A percentile compares a stretch with the other conserved stretches of the same genome.
These are phyloP conservation scores for Naganishia cerealis DNA, from an alignment of 1,284 basidiomycete species.

Conservation along the genomic window DNA sequence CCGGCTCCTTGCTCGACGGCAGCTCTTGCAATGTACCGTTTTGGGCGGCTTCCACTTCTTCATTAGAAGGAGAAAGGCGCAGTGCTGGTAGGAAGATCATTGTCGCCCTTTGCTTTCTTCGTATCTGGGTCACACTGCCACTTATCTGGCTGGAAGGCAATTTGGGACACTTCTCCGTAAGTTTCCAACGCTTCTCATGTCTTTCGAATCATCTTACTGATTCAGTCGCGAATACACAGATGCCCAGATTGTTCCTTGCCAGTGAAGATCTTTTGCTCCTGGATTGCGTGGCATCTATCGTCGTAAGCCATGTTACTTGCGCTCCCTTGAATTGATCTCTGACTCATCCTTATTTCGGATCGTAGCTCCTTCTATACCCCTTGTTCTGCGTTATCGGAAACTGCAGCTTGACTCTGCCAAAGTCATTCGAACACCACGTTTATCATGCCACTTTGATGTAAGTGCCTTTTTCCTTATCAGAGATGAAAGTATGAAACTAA, in stretches of 20 bases:
- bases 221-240: not conserved
- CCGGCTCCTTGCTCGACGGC: constrained; percentile 30
- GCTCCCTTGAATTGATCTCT: not conserved
- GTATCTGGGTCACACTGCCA: constrained; percentile 21
- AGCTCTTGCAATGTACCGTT: constrained; percentile 4
- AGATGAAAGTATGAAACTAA: not conserved
- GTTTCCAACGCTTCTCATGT: not conserved
- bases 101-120: constrained; percentile 14
- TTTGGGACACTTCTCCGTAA: constrained; percentile 12
- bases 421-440: constrained; percentile 32
- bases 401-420: constrained; percentile 22
- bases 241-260: constrained; percentile 18
- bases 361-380: constrained; percentile 30
- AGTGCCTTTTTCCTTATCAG: not conserved
- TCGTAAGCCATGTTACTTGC: not conserved
- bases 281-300: constrained; percentile 11
- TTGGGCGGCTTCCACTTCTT: not conserved
- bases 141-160: constrained; percentile 30
- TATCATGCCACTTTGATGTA: constrained; percentile 32
- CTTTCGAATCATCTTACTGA: not conserved
- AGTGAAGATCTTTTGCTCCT: constrained; percentile 28
- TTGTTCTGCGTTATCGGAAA: constrained; percentile 12
- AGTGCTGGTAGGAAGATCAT: constrained; percentile 23
- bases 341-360: not conserved
- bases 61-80: constrained; percentile 21